Percentiles rank a stretch among this genome's conserved stretches.
These are phyloP conservation scores for Cutaneotrichosporon curvatum DNA, from an alignment of 1,284 basidiomycete species.

Conservation along the genomic window DNA sequence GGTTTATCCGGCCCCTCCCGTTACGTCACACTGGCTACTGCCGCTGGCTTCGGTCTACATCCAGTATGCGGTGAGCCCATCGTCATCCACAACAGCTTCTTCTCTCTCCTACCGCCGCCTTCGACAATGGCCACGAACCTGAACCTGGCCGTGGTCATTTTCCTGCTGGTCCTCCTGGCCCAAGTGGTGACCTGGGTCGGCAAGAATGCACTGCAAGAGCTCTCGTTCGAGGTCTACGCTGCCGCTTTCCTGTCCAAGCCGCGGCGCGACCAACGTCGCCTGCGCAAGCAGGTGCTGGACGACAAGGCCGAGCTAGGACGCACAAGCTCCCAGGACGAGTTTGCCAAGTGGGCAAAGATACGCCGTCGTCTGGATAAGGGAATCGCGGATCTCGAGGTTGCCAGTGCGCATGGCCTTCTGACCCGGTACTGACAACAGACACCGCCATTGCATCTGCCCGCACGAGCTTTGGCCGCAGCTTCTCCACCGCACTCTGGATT, in stretches of 20 bases:
- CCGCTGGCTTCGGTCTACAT: too few species aligned
- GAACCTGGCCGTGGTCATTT: constrained; percentile 66
- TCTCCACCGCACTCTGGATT: constrained; percentile 68
- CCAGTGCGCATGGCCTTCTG: constrained; percentile 57
- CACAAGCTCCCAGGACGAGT: constrained; percentile 94
- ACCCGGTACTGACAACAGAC: constrained; percentile 52
- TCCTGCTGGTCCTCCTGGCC: constrained; percentile 68
- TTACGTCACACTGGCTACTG: too few species aligned
- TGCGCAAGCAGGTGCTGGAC: constrained; percentile 68
- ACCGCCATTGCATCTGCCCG: constrained; percentile 59
- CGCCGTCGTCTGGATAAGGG: constrained; percentile 86
- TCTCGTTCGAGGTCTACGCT: constrained; percentile 64
- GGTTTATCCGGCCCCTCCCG: too few species aligned
- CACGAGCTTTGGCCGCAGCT: constrained; percentile 63
- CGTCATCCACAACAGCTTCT: too few species aligned
- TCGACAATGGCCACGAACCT: constrained; percentile 17
- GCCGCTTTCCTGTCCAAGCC: constrained; percentile 57
- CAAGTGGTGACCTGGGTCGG: constrained; percentile 83
- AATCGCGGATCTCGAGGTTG: constrained; percentile 82
- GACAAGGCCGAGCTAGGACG: constrained; percentile 78
- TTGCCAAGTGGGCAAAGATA: constrained; percentile 97
- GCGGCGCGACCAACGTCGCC: constrained; percentile 55
- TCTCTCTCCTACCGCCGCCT: neutral
- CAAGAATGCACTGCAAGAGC: constrained; percentile 66
- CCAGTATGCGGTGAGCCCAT: too few species aligned